phyloP scores from a whole-genome alignment of 78 protist species.

The Speleostelium caveatum region DNA sequence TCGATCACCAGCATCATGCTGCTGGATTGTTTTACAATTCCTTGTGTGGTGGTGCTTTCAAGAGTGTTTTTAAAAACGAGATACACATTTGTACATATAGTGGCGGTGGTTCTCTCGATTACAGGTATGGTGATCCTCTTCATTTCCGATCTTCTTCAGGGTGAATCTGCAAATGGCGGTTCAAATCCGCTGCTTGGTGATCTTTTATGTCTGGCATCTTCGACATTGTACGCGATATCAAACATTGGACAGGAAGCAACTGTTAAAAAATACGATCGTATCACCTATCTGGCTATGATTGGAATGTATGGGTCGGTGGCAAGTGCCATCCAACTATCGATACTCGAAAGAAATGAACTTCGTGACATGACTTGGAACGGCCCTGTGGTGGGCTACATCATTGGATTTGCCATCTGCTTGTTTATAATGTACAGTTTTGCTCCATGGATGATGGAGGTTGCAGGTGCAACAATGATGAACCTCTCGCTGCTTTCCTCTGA shows the following conservation, averaged over 20 bases:
- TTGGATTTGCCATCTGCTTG: slow-evolving; percentile 79
- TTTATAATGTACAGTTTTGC: slow-evolving; percentile 82
- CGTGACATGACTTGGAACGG: slow-evolving; percentile 43
- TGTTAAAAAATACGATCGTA: slow-evolving; percentile 73
- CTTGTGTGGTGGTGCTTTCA: slow-evolving; percentile 81
- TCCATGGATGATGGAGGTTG: slow-evolving; percentile 77
- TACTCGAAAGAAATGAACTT: slow-evolving; percentile 63
- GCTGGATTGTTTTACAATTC: slow-evolving; percentile 88
- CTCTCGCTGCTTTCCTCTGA: slow-evolving; percentile 91
- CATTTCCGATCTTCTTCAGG: slow-evolving; percentile 59
- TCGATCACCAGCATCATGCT: slow-evolving; percentile 77
- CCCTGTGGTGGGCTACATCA: slow-evolving; percentile 51
- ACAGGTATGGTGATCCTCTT: slow-evolving; percentile 81
- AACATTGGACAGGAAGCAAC: slow-evolving; percentile 88
- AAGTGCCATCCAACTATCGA: slow-evolving; percentile 71
- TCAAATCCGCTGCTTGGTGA: slow-evolving; percentile 80
- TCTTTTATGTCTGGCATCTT: slow-evolving; percentile 48
- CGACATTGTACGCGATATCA: slow-evolving; percentile 82
- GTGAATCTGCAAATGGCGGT: slow-evolving; percentile 53
- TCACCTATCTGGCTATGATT: slow-evolving; percentile 65
- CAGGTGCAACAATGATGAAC: slow-evolving; percentile 87
- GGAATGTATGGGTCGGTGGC: slow-evolving; percentile 81
- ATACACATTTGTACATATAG: slow-evolving; percentile 59
- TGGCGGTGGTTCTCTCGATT: slow-evolving; percentile 68
- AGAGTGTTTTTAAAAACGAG: slow-evolving; percentile 62